Conservation (phyloP, 768 basidiomycete genomes). For the Boletales sp. region DNA sequence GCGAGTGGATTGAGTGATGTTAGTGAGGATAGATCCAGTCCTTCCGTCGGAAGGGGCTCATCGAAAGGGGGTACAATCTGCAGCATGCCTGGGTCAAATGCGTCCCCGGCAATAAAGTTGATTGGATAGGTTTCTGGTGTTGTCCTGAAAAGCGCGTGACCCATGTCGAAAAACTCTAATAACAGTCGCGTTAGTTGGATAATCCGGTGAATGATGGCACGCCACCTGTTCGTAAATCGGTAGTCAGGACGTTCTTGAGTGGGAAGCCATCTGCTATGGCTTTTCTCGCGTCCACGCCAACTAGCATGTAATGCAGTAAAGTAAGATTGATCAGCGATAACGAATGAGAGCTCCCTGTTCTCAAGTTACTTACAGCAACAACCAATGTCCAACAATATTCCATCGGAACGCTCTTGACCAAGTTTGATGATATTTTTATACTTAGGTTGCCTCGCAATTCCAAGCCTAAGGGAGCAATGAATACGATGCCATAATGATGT, state of each 20-base stretch:
- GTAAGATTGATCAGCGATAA: background rate
- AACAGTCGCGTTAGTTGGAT: background rate
- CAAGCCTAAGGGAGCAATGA: slow-evolving; percentile 1
- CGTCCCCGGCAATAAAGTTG: slow-evolving; percentile 54
- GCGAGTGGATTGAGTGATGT: slow-evolving; percentile 45
- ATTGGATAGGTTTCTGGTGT: slow-evolving; percentile 48
- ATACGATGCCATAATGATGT: too few relatives aligned
- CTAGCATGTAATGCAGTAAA: slow-evolving; percentile 2
- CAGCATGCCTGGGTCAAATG: slow-evolving; percentile 45
- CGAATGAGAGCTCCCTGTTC: too few relatives aligned
- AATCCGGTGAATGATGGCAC: too few relatives aligned
- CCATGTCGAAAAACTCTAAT: slow-evolving; percentile 54
- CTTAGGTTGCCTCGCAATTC: slow-evolving; percentile 8
- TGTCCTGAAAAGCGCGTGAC: slow-evolving; percentile 59
- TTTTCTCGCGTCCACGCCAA: slow-evolving; percentile 8
- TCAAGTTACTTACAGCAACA: slow-evolving; percentile 38
- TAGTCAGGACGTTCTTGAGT: slow-evolving; percentile 32
- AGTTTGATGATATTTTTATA: slow-evolving; percentile 32
- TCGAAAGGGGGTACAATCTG: slow-evolving; percentile 29
- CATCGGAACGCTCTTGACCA: slow-evolving; percentile 32
- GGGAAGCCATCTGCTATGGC: slow-evolving; percentile 41
- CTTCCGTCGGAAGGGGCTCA: slow-evolving; percentile 17
- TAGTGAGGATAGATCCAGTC: slow-evolving; percentile 31
- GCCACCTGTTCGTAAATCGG: slow-evolving; percentile 38
- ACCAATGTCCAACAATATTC: slow-evolving; percentile 43